A percentile compares a stretch with the other conserved stretches of the same genome.
These are phyloP conservation scores for Daldinia grandis DNA, from an alignment of 495 filamentous ascomycete species.

Conservation along the genomic window DNA sequence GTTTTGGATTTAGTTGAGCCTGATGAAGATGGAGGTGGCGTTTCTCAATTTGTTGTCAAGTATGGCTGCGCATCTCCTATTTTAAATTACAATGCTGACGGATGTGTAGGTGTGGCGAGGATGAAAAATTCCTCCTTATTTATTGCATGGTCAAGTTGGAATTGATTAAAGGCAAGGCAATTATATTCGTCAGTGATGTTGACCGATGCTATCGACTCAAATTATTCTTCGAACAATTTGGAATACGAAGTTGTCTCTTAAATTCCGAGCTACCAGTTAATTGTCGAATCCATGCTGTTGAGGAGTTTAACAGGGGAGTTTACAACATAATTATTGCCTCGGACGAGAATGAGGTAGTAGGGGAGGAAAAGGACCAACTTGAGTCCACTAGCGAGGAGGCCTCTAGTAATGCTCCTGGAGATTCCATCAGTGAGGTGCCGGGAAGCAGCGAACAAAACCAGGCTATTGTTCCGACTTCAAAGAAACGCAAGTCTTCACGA, in stretches of 20 bases:
- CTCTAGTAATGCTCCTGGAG: background rate
- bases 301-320: constrained; percentile 94
- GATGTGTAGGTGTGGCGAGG: constrained; percentile 76
- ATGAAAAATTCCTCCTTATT: constrained; percentile 93
- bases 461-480: constrained; percentile 49
- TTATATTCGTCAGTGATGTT: constrained; percentile 93
- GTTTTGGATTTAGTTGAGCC: constrained; percentile 77
- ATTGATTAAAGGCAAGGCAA: constrained; percentile 91
- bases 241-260: constrained; percentile 89
- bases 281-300: constrained; percentile 89
- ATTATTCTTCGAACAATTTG: constrained; percentile 96
- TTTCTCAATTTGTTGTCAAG: constrained; percentile 88
- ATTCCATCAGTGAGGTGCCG: constrained; percentile 5
- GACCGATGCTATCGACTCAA: constrained; percentile 95
- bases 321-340: constrained; percentile 98
- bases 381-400: constrained; percentile 32
- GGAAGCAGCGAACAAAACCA: constrained; percentile 42
- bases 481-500: constrained; percentile 67
- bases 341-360: constrained; percentile 88
- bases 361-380: constrained; percentile 61
- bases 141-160: constrained; percentile 96
- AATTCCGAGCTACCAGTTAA: constrained; percentile 96
- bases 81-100: constrained; percentile 18
- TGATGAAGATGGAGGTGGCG: constrained; percentile 73
- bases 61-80: constrained; percentile 48